These are phyloP conservation scores for Monosporascus sp. DNA, from an alignment of 2,329 filamentous ascomycete species.

Conservation along the genomic window DNA sequence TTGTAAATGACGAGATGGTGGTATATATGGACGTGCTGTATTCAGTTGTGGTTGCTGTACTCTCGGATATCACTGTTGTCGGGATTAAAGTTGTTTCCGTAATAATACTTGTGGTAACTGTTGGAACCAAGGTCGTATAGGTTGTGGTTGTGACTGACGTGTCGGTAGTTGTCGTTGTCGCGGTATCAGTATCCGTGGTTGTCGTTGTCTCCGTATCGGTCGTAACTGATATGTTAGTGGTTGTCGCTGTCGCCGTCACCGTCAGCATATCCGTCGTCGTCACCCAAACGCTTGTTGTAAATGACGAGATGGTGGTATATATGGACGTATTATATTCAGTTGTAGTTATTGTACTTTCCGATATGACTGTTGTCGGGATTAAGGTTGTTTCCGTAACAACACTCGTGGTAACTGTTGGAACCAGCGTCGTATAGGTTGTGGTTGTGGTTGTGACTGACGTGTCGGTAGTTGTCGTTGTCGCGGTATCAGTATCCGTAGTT, in stretches of 20 bases:
- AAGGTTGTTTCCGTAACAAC: constrained; percentile 12
- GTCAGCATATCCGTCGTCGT: constrained; percentile 2
- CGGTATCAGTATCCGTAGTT: neutral
- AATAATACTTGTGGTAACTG: constrained; percentile 12
- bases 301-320: constrained; percentile 14
- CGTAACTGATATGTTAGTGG: too few relatives aligned
- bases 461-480: constrained; percentile 3
- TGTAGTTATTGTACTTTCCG: constrained; percentile 12
- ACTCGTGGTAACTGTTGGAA: constrained; percentile 12
- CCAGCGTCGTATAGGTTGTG: constrained; percentile 3
- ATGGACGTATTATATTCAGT: constrained; percentile 18
- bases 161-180: constrained; percentile 9
- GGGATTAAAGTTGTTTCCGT: constrained; percentile 17
- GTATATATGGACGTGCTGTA: constrained; percentile 18
- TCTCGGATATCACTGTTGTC: constrained; percentile 15
- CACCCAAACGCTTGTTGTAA: constrained; percentile 13
- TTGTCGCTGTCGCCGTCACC: neutral
- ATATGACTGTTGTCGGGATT: constrained; percentile 18
- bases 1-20: constrained; percentile 11
- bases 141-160: constrained; percentile 6
- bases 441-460: constrained; percentile 1
- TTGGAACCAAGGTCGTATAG: constrained; percentile 1
- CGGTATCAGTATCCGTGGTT: neutral
- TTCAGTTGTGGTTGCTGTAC: constrained; percentile 14
- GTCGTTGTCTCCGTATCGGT: neutral